A percentile compares a stretch with the other conserved stretches of the same genome.
Conservation (phyloP, 2,329 filamentous ascomycete genomes). For the Westerdykella ornata region DNA sequence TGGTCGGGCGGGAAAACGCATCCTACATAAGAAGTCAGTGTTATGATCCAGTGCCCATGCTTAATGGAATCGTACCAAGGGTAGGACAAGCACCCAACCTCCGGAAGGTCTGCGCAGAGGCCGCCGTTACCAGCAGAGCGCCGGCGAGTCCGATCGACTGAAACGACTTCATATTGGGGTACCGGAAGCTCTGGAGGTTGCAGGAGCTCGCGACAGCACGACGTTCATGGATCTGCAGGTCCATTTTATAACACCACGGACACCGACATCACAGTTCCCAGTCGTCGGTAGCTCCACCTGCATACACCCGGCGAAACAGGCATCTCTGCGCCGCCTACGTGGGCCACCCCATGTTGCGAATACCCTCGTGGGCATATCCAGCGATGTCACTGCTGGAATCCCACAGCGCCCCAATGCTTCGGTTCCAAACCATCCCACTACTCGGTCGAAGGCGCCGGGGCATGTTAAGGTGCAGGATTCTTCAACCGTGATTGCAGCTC, state of each 20-base stretch:
- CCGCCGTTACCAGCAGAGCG: constrained; percentile 23
- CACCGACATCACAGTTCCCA: background rate
- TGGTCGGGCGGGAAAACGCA: constrained; percentile 55
- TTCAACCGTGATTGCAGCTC: background rate
- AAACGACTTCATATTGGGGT: constrained; percentile 26
- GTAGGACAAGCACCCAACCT: constrained; percentile 51
- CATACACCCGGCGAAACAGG: too few species aligned
- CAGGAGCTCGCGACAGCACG: background rate
- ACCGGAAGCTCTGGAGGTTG: constrained; percentile 1
- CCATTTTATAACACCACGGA: background rate
- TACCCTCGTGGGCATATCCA: too few species aligned
- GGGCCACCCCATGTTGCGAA: too few species aligned
- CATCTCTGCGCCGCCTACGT: too few species aligned
- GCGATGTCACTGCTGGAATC: too few species aligned
- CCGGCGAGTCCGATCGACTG: constrained; percentile 23
- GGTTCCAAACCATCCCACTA: background rate
- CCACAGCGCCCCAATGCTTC: background rate
- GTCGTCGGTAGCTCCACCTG: too few species aligned
- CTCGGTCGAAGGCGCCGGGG: constrained; percentile 1
- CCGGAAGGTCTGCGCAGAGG: constrained; percentile 49
- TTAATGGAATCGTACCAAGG: constrained; percentile 40
- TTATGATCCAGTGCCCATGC: background rate
- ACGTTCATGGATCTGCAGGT: background rate
- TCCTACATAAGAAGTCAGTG: constrained; percentile 15
- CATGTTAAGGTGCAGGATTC: constrained; percentile 9